Conservation (phyloP, 345 rosid species). For the Cardamine chenopodiifolia region DNA sequence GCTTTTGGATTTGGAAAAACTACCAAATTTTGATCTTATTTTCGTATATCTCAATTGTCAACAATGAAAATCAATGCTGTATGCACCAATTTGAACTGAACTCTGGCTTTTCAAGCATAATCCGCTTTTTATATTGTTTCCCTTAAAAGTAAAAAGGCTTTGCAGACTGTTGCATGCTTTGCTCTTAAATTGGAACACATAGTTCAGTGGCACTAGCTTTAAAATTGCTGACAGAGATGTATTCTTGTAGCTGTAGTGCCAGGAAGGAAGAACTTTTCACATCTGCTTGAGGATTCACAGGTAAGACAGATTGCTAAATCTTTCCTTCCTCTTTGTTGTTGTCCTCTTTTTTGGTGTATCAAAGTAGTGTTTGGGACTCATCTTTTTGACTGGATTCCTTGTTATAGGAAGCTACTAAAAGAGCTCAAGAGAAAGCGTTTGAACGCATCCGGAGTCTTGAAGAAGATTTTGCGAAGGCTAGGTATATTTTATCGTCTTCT, state of each 20-base stretch:
- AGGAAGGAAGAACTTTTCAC: slow-evolving; percentile 61
- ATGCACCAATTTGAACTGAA: neutral
- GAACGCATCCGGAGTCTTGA: slow-evolving; percentile 73
- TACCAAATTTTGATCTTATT: slow-evolving; percentile 6
- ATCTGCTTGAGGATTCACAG: slow-evolving; percentile 86
- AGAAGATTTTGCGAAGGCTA: slow-evolving; percentile 72
- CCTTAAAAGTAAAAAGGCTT: slow-evolving; percentile 9
- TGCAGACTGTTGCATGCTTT: slow-evolving; percentile 24
- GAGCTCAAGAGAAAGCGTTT: slow-evolving; percentile 72
- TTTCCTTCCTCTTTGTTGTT: slow-evolving; percentile 7
- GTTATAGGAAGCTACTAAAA: slow-evolving; percentile 76
- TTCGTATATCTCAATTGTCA: slow-evolving; percentile 3
- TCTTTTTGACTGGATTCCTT: slow-evolving; percentile 20
- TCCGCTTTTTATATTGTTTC: slow-evolving; percentile 15
- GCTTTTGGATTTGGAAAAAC: slow-evolving; percentile 19
- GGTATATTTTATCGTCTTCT: slow-evolving; percentile 45
- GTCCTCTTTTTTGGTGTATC: slow-evolving; percentile 15
- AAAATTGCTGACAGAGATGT: slow-evolving; percentile 23
- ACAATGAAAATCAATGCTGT: neutral
- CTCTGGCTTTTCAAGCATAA: slow-evolving; percentile 8
- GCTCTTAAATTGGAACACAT: slow-evolving; percentile 18
- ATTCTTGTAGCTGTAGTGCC: slow-evolving; percentile 49
- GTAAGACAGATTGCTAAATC: slow-evolving; percentile 43
- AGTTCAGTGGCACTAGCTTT: slow-evolving; percentile 14
- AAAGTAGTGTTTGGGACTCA: slow-evolving; percentile 26